Conservation (phyloP, 768 basidiomycete species). For the Leccinum ochraceum region DNA sequence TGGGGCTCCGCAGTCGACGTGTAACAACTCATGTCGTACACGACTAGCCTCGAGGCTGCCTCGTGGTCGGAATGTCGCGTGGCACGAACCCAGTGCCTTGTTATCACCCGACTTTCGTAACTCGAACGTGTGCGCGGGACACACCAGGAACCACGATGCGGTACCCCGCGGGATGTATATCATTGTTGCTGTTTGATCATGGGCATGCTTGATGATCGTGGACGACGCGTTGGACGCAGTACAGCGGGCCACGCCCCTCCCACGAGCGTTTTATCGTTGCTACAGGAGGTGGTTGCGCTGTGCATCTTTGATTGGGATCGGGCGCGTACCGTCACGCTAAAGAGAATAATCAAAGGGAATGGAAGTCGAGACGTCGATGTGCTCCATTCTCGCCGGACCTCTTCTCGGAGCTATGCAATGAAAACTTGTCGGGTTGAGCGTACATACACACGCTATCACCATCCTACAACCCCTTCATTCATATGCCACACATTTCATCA, state of each 20-base stretch:
- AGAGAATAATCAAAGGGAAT: background rate
- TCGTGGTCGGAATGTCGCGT: constrained; percentile 3
- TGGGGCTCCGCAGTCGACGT: background rate
- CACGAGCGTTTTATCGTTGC: background rate
- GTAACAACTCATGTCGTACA: background rate
- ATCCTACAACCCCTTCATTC: too few relatives aligned
- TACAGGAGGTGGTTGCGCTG: background rate
- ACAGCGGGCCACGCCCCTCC: background rate
- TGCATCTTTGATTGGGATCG: background rate
- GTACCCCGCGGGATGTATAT: background rate
- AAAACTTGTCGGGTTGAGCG: too few relatives aligned
- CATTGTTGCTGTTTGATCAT: too few relatives aligned
- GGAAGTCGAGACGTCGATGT: background rate
- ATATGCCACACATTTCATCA: too few relatives aligned
- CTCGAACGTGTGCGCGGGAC: background rate
- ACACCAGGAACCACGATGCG: background rate
- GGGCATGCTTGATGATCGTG: background rate
- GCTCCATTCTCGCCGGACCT: too few relatives aligned
- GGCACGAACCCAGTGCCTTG: background rate
- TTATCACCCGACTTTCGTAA: background rate
- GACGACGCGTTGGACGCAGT: background rate
- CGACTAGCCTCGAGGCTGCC: constrained; percentile 21
- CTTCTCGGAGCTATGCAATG: too few relatives aligned
- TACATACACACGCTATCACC: too few relatives aligned
- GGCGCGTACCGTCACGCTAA: background rate